Evolutionary conservation across 1,139 yeast genomes (phyloP).

Genomic region (Eremothecium sinecaudum): DNA sequence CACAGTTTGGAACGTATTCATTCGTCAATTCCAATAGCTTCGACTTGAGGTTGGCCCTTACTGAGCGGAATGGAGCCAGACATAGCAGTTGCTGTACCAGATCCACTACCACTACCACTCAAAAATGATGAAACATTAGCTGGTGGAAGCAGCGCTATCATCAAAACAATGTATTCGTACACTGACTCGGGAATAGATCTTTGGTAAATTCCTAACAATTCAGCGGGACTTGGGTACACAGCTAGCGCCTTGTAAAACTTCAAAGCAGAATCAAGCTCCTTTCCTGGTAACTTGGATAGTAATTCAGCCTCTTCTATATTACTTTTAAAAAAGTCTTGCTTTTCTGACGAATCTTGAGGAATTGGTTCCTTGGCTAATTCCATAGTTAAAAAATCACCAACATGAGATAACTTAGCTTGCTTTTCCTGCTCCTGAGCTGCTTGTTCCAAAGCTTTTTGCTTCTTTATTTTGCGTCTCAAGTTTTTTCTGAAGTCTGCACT

Average conservation of each 20-base stretch:
- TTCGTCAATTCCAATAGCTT: constrained; percentile 23
- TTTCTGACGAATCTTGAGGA: constrained; percentile 56
- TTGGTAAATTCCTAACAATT: constrained; percentile 79
- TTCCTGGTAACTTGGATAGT: constrained; percentile 46
- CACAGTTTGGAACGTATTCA: too few relatives aligned
- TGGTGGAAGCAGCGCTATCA: constrained; percentile 88
- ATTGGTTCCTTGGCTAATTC: constrained; percentile 65
- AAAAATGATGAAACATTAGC: constrained; percentile 64
- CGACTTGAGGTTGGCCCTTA: constrained; percentile 13
- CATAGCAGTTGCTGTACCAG: constrained; percentile 11
- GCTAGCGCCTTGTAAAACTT: constrained; percentile 91
- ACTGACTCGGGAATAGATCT: constrained; percentile 75
- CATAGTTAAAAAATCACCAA: constrained; percentile 51
- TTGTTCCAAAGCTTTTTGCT: constrained; percentile 49
- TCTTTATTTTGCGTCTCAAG: constrained; percentile 53
- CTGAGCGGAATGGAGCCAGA: neutral
- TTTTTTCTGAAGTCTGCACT: constrained; percentile 71
- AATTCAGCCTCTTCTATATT: constrained; percentile 83
- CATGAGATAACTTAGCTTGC: constrained; percentile 49
- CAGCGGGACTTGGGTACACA: constrained; percentile 91
- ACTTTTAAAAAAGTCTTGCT: constrained; percentile 66
- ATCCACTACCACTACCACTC: constrained; percentile 34
- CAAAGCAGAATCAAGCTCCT: constrained; percentile 71
- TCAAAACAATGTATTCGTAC: constrained; percentile 71
- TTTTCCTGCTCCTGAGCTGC: constrained; percentile 50